Evolutionary conservation across 768 basidiomycete species (phyloP).

Genomic region (Cantharellus cinnabarinus): DNA sequence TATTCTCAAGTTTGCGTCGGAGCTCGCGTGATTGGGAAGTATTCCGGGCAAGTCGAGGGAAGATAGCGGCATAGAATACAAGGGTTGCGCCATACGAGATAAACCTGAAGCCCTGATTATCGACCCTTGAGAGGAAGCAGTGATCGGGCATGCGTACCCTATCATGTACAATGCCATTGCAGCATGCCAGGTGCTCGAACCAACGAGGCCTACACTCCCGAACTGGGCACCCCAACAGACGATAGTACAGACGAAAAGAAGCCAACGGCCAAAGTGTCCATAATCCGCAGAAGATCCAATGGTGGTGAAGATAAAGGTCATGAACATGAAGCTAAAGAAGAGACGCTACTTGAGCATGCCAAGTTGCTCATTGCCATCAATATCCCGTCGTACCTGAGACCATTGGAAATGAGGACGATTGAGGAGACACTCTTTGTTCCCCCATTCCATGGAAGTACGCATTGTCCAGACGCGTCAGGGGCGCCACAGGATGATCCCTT

Average conservation of each 20-base stretch:
- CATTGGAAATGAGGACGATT: constrained; percentile 57
- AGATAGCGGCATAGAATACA: constrained; percentile 59
- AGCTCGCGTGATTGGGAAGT: constrained; percentile 40
- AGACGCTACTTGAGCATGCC: not conserved
- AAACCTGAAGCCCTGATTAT: not conserved
- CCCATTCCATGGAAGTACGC: constrained; percentile 57
- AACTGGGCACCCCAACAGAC: constrained; percentile 72
- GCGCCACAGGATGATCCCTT: constrained; percentile 48
- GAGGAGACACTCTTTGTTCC: constrained; percentile 59
- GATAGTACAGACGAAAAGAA: constrained; percentile 46
- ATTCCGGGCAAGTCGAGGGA: constrained; percentile 66
- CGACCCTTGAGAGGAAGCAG: not conserved
- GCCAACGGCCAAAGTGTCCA: constrained; percentile 56
- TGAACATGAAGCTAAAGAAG: constrained; percentile 24
- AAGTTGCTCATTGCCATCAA: constrained; percentile 24
- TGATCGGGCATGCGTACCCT: constrained; percentile 26
- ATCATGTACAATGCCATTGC: constrained; percentile 67
- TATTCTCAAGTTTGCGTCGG: constrained; percentile 33
- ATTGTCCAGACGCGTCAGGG: constrained; percentile 40
- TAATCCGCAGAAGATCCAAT: constrained; percentile 54
- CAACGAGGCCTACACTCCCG: constrained; percentile 43
- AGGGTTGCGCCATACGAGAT: constrained; percentile 42
- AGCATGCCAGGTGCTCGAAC: constrained; percentile 45
- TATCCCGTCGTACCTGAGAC: constrained; percentile 31
- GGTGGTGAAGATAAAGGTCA: constrained; percentile 67